Evolutionary conservation across 805 yeast genomes (phyloP), one percentile per base, ranked within the genome.

Genomic region (Yarrowia sp.): DNA sequence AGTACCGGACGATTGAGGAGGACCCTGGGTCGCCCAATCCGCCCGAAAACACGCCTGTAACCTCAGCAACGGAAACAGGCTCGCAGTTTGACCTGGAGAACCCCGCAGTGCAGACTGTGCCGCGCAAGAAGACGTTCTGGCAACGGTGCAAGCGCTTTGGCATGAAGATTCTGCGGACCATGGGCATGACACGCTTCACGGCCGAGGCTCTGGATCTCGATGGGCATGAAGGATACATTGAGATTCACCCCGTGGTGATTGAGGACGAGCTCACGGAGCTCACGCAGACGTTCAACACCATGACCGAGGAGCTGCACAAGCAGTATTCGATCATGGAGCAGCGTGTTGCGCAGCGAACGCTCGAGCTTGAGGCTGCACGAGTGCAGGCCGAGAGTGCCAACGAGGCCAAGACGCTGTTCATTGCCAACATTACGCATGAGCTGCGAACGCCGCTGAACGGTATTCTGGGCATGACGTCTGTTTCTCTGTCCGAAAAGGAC

Each of bases 391-490:
- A 74, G 44, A 83, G 87, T 33, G 98, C 99, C 1, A 93, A 92
- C 73, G 97, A 90, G 68, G 97, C 97, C 4, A 94, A 93, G 71
- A 89, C 97, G 6, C 88, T 89, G 12, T 90, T 90, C 71, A 88
- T 90, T 70, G 96, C 97, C n/a, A 91, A 90, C 69, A 89, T 90
- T 29, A 88, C 96, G 0, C 97, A 90, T 72, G 99, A 93, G 76
- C 79, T 93, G 68, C 81, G 97, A 67, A 93, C 98, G 0, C 99
- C 99, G 1, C 76, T 93, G 67, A 93, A 94, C 73, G 99, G 98
- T 72, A 93, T 93, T 27, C 76, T 94, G 63, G 99, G 99, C 63
- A 90, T 93, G 96, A 87, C 97, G 0, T 87, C 96, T 1, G 88
- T 93, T 62, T 92, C 97, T 1, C 83, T 90, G 86, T 92, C 87